These are phyloP conservation scores for Anisodus tanguticus DNA, from an alignment of 257 asterid genomes.

Conservation along the genomic window DNA sequence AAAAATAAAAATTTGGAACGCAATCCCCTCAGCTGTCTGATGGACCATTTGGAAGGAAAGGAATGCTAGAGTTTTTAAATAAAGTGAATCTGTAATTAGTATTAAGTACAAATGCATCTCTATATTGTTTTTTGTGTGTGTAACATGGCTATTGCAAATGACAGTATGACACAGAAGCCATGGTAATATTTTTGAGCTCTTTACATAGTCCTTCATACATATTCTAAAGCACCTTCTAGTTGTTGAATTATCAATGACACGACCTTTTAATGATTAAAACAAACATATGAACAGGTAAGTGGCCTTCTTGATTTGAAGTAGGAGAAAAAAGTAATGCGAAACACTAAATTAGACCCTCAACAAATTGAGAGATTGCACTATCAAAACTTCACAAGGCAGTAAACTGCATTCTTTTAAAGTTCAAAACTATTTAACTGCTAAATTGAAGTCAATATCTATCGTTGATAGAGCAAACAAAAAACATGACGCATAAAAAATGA, in stretches of 20 bases:
- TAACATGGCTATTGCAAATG: constrained; percentile 3
- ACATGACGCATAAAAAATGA: background rate
- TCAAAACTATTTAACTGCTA: background rate
- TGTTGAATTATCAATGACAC: constrained; percentile 1
- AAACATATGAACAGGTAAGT: background rate
- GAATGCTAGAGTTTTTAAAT: background rate
- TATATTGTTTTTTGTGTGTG: background rate
- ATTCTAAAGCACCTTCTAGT: background rate
- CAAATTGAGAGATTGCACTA: constrained; percentile 16
- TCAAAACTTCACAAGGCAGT: constrained; percentile 8
- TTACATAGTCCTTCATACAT: background rate
- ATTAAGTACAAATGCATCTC: background rate
- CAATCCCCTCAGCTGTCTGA: background rate
- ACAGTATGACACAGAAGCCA: background rate
- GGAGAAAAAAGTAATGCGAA: background rate
- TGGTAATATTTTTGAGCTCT: background rate
- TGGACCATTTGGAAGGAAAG: constrained; percentile 9
- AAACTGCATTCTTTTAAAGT: background rate
- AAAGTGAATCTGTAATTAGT: background rate
- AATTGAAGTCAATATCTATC: background rate
- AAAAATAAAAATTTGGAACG: background rate
- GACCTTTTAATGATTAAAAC: constrained; percentile 1
- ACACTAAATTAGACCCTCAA: background rate
- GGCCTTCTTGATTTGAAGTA: constrained; percentile 14
- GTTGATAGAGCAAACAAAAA: background rate